Evolutionary conservation across 345 rosid genomes (phyloP), one percentile per base, ranked within the genome.

Genomic region (Gossypium stocksii): DNA sequence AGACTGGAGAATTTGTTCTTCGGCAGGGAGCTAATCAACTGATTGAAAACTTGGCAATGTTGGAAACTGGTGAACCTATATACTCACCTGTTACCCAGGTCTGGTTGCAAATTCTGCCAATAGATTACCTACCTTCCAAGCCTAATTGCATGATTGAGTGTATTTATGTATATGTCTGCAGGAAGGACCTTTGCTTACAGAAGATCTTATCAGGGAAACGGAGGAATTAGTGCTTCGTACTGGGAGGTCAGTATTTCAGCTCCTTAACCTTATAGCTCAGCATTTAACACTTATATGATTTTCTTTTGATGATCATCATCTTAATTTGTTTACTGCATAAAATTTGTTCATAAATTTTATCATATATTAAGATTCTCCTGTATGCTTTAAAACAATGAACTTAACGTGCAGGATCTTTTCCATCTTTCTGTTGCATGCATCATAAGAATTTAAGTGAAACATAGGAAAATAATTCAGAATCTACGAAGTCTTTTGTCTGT

Each of bases 141-240:
- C 46, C 15, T 19, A 51, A 22, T 51, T 57, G 19, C 65, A 43
- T 76, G 75, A 10, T 63, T 73, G 38, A 70, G 38, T 60, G 73
- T 72, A 67, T 78, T 46, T 58, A 20, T 71, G 17, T 73, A 27
- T 9, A 29, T 61, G 14, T 66, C 34, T 80, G 73, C 78, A 95
- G 99, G 99, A 95, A 82, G 94, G 90, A 66, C 97, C 98, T 53
- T 80, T 95, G 78, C 93, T 95, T 76, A 89, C 99, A 1, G 98
- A 95, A 83, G 99, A 95, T 83, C 89, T 93, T 80, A 93, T 92
- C 23, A 89, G 77, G 85, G 99, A 95, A 88, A 90, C 92, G 73
- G 99, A 95, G 83, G 99, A 95, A 78, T 82, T 95, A 15, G 89
- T 95, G 69, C 93, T 95, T 77, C 92, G 98, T 63, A 95, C 99